phyloP scores from a whole-genome alignment of 2,329 filamentous ascomycete genomes.

The Trichoderma sp. region DNA sequence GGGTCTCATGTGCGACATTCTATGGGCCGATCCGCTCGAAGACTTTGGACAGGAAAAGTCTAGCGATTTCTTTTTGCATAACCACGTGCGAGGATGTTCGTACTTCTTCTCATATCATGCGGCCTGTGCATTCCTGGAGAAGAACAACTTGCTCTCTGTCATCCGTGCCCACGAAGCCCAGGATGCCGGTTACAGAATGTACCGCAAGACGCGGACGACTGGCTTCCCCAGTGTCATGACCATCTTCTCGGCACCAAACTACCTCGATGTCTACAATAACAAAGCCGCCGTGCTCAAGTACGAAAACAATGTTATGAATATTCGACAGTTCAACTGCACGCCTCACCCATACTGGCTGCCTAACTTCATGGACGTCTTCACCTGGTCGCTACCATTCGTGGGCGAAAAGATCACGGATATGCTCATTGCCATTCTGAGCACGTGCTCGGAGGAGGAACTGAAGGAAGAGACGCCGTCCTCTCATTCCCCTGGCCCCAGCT shows the following conservation, averaged over 20 bases:
- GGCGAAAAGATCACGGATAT: conserved; percentile 99
- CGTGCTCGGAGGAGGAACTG: conserved; percentile 97
- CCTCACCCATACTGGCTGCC: conserved; percentile 99
- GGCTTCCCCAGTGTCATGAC: conserved; percentile 99
- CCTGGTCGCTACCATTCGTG: conserved; percentile 98
- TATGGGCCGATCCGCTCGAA: conserved; percentile 97
- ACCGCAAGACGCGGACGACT: conserved; percentile 95
- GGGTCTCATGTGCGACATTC: conserved; percentile 97
- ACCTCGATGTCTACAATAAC: conserved; percentile 99
- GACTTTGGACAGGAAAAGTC: conserved; percentile 99
- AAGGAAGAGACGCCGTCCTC: conserved; percentile 80
- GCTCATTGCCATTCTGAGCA: conserved; percentile 98
- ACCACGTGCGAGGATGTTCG: conserved; percentile 96
- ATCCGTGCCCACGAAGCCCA: conserved; percentile 98
- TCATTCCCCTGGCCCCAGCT: conserved; percentile 68
- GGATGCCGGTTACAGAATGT: conserved; percentile 98
- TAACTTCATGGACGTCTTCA: conserved; percentile 99
- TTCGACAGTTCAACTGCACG: conserved; percentile 99
- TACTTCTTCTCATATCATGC: conserved; percentile 99
- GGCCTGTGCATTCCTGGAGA: conserved; percentile 95
- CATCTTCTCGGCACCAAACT: conserved; percentile 98
- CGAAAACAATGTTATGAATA: conserved; percentile 99
- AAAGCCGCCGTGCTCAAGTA: conserved; percentile 99
- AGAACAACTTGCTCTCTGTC: conserved; percentile 96
- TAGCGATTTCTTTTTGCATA: conserved; percentile 95